Evolutionary conservation across 78 protist genomes (phyloP).

Genomic region (Chrysochromulina tobinii): DNA sequence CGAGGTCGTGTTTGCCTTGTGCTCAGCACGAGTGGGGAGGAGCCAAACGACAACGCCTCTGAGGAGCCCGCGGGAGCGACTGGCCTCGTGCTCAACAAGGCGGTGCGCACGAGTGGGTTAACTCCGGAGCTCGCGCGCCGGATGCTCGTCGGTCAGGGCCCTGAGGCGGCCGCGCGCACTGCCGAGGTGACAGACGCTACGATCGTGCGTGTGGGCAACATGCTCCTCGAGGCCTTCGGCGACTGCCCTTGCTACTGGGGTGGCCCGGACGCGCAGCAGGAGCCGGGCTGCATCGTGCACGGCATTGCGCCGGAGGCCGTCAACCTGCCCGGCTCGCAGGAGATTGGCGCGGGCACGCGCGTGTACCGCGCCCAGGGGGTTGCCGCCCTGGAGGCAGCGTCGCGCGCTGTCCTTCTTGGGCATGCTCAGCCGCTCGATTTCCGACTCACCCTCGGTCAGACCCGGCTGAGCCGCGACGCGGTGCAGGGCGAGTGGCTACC

Average conservation of each 20-base stretch:
- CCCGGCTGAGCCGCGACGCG: background rate
- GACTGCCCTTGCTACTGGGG: background rate
- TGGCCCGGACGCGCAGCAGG: background rate
- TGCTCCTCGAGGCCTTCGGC: background rate
- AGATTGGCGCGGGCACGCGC: slow-evolving; percentile 25
- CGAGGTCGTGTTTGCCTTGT: too few relatives aligned
- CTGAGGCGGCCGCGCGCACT: too few relatives aligned
- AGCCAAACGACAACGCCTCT: too few relatives aligned
- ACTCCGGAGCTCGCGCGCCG: too few relatives aligned
- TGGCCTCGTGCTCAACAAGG: too few relatives aligned
- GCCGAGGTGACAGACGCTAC: too few relatives aligned
- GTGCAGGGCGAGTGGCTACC: background rate
- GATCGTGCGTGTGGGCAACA: too few relatives aligned
- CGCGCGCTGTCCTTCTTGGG: background rate
- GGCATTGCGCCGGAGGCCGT: background rate
- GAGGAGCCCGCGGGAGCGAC: too few relatives aligned
- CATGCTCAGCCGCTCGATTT: background rate
- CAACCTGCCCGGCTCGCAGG: background rate
- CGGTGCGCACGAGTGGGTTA: too few relatives aligned
- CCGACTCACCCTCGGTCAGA: slow-evolving; percentile 4
- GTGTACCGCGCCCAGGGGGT: background rate
- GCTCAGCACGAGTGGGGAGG: too few relatives aligned
- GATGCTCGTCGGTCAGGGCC: too few relatives aligned
- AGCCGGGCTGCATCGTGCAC: background rate
- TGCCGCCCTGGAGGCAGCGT: background rate